Evolutionary conservation across 257 asterid genomes (phyloP).

Genomic region (Haberlea rhodopensis): DNA sequence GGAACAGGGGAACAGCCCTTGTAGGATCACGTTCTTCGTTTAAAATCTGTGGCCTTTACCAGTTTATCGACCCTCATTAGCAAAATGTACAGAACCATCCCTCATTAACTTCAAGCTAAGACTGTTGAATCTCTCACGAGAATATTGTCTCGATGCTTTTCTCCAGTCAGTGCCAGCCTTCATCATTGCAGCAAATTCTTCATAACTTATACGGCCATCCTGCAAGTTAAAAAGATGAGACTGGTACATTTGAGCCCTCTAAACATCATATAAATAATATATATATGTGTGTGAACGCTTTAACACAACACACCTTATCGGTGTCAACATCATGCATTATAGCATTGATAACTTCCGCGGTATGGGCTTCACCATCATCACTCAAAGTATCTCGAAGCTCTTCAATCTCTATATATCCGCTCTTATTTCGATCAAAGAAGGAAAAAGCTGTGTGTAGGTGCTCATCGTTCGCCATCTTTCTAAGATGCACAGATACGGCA

Average conservation of each 20-base stretch:
- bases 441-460: conserved; percentile 61
- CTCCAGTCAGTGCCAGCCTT: conserved; percentile 41
- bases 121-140: conserved; percentile 32
- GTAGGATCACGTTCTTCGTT: neutral
- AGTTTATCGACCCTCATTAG: conserved; percentile 13
- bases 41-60: neutral
- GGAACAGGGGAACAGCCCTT: conserved; percentile 1
- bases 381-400: conserved; percentile 54
- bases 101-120: conserved; percentile 35
- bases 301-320: conserved; percentile 41
- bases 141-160: conserved; percentile 36
- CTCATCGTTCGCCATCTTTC: conserved; percentile 60
- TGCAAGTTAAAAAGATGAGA: neutral
- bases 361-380: conserved; percentile 47
- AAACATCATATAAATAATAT: too few species aligned
- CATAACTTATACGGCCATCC: conserved; percentile 37
- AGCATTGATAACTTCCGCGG: conserved; percentile 50
- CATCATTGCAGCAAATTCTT: conserved; percentile 36
- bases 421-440: conserved; percentile 45
- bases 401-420: conserved; percentile 58
- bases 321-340: conserved; percentile 67
- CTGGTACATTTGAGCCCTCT: too few species aligned
- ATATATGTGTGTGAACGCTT: too few species aligned
- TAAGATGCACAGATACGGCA: conserved; percentile 53
- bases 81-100: conserved; percentile 26